Base-by-base conservation (phyloP, 148 eudicot species). In the Rhododendron simsii region DNA sequence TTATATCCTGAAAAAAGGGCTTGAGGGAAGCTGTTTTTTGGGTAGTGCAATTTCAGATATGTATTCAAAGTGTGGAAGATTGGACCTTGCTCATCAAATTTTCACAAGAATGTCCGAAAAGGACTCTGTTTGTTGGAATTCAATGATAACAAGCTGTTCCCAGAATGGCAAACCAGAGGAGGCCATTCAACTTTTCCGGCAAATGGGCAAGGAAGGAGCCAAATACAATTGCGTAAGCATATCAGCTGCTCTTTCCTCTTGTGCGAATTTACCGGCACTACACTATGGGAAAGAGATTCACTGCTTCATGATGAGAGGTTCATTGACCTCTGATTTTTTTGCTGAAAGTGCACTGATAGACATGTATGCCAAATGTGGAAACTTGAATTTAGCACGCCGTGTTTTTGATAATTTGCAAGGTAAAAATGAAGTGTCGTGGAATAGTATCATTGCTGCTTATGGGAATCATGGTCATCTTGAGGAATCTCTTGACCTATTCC, bases 161-260 rank as follows among this genome's bases (percentile, higher is more conserved):
- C 73, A 67, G 73, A 67, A 67, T 67, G 73, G 73, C 30, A 67
- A 67, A 67, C 73, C 73, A 67, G 73, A 67, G 73, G 73, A 67
- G 16, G 73, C 73, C 33, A 67, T 67, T 67, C 73, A 26, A 67
- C 73, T 67, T 67, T 67, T 67, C 15, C 33, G 73, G 73, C 73
- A 67, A 67, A 67, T 67, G 73, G 73, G 73, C 73, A 67, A 67
- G 73, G 73, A 67, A 67, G 73, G 73, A 10, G 73, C 73, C 73
- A 67, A 67, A 26, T 67, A 67, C 2, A 35, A 67, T 11, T 67
- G 73, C 4, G 73, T 67, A 67, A 67, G 73, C 16, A n/a, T 67
- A 67, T 67, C 73, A 9, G 73, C 73, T 23, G 73, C 73, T 67
- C 15, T 67, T 67, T 67, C 73, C 73, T 67, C 73, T 67, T 67